These are phyloP conservation scores for Ganoderma boninense DNA, from an alignment of 1,284 basidiomycete species.

Conservation along the genomic window DNA sequence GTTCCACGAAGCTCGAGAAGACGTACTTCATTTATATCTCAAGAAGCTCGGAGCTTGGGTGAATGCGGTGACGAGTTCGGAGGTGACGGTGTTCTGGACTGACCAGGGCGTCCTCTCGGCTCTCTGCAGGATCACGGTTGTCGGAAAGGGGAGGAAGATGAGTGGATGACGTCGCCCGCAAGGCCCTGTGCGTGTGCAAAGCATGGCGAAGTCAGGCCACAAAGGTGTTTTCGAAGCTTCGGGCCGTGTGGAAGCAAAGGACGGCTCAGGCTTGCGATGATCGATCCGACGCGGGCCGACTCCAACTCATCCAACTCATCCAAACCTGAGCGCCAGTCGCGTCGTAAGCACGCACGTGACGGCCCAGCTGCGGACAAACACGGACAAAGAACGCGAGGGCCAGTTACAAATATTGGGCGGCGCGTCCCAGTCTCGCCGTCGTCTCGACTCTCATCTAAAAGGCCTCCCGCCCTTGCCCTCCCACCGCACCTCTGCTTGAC, in stretches of 20 bases:
- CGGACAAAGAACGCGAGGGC: conserved; percentile 40
- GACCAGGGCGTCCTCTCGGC: neutral
- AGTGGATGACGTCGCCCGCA: neutral
- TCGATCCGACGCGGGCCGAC: neutral
- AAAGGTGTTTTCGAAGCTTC: neutral
- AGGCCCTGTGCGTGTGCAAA: neutral
- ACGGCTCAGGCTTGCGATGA: neutral
- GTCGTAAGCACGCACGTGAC: conserved; percentile 36
- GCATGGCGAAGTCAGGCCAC: neutral
- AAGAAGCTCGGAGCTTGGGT: too few species aligned
- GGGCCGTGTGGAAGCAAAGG: neutral
- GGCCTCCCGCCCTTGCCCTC: neutral
- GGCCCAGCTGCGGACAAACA: conserved; percentile 29
- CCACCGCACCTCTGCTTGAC: conserved; percentile 13
- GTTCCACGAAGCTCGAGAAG: neutral
- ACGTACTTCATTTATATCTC: neutral
- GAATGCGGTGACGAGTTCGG: neutral
- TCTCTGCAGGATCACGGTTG: neutral
- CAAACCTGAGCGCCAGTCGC: conserved; percentile 6
- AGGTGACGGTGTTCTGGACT: neutral
- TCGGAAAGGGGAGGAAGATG: neutral
- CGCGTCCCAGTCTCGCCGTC: conserved; percentile 12
- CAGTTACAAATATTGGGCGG: conserved; percentile 33
- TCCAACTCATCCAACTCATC: neutral
- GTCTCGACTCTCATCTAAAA: conserved; percentile 13